Base-by-base conservation (phyloP, 2,329 filamentous ascomycete species). In the Elsinoe australis region DNA sequence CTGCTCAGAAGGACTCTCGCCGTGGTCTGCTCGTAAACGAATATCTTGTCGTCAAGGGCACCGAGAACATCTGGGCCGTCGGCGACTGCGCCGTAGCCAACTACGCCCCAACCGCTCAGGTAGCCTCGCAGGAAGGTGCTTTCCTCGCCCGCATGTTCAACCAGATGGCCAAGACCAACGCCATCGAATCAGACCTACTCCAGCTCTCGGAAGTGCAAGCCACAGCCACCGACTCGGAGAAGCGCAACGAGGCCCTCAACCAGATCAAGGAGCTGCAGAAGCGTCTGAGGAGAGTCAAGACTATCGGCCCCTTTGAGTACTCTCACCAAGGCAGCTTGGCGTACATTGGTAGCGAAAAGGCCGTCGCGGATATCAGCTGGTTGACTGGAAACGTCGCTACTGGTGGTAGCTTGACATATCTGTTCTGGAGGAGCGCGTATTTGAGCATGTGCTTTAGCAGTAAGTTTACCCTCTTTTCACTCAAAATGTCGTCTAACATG, bases 381-480 rank as follows among this genome's bases (percentile, higher is more conserved):
- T 82, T 94, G 72, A 94, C 92, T 61, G 92, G 92, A 57, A 98
- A 96, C 73, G 78, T 98, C 59, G 90, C 92, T 53, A 87, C 83
- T 36, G 92, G 90, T 64, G 92, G 92, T 64, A 62, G 64, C 52
- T 74, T 96, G 70, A 98, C 92, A 49, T 98, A 94, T 72, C 79
- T 95, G 58, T 98, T 98, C 80, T 98, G 92, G 92, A 80, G 89
- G 66, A 94, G 86, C 64, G 92, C 90, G 49, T 98, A 98, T 69
- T 74, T 98, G 67, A 95, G 87, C 76, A 98, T 98, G 92, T 95
- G 90, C 80, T 98, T 98, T 70, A 96, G 89, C 81, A 89, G 87
- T 92, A 78, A 82, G 87, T 85, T 42, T 4, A 21, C 10, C 33
- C 35, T 35, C 15, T 29, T 15, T 29, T 4, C 26, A 14, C 9